Evolutionary conservation across 768 basidiomycete genomes (phyloP).

Genomic region (Calocera viscosa): DNA sequence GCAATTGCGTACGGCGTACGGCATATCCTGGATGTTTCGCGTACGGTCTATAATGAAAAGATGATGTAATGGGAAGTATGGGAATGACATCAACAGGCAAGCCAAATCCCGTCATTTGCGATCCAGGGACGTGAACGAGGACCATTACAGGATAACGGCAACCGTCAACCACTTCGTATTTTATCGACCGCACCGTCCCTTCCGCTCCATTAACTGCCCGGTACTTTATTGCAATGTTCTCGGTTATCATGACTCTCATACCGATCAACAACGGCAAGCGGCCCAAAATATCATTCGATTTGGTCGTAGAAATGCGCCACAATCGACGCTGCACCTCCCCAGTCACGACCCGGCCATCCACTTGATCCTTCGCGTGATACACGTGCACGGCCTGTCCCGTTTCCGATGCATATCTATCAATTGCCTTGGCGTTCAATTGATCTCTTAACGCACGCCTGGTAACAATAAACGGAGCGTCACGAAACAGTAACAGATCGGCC

Average conservation of each 20-base stretch:
- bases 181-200: neutral
- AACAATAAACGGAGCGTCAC: neutral
- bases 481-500: neutral
- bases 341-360: neutral
- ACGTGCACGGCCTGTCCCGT: neutral
- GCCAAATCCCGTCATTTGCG: slow-evolving; percentile 14
- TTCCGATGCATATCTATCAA: neutral
- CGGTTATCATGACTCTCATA: slow-evolving; percentile 2
- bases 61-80: slow-evolving; percentile 14
- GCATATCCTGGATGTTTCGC: neutral
- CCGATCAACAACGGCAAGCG: neutral
- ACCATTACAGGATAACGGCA: slow-evolving; percentile 19
- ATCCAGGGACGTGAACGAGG: slow-evolving; percentile 22
- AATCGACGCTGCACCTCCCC: neutral
- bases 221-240: slow-evolving; percentile 7
- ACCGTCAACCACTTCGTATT: slow-evolving; percentile 17
- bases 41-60: neutral
- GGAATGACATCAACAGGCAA: neutral
- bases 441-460: neutral
- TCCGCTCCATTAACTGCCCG: slow-evolving; percentile 6
- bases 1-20: slow-evolving; percentile 25
- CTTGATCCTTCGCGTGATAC: neutral
- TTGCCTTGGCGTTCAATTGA: neutral
- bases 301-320: neutral
- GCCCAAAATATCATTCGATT: neutral